Percentiles rank a stretch among this genome's conserved stretches.
Conservation (phyloP, 106 monocot genomes). For the Dendrobium officinale region DNA sequence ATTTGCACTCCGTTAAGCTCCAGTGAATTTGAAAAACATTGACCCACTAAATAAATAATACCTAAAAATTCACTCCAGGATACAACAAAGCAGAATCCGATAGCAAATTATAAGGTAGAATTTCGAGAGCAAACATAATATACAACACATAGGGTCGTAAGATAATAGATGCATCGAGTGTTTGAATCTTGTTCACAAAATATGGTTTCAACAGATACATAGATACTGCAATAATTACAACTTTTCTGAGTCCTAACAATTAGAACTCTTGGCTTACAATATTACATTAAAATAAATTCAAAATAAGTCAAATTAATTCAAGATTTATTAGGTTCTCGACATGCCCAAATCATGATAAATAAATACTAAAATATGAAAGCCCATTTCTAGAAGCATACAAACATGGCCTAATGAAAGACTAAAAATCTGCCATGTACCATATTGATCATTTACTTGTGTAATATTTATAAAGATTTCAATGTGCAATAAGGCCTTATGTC, state of each 20-base stretch:
- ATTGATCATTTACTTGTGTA: no score
- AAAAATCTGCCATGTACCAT: no score
- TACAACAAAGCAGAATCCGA: no score
- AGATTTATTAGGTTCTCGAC: neutral
- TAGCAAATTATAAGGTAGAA: no score
- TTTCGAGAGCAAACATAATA: no score
- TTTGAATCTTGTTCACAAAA: neutral
- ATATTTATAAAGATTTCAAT: no score
- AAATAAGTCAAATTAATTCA: neutral
- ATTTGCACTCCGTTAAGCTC: no score
- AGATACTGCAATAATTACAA: neutral
- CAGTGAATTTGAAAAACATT: no score
- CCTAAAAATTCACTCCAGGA: no score
- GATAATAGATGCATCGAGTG: neutral
- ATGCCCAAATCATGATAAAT: neutral
- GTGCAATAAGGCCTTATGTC: no score
- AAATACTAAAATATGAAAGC: neutral
- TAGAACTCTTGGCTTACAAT: neutral
- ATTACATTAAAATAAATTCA: neutral
- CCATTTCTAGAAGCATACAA: neutral
- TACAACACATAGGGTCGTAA: no score
- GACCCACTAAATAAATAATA: no score
- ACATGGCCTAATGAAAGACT: neutral
- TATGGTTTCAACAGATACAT: neutral
- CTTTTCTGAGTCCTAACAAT: neutral